Base-by-base conservation (phyloP, 768 basidiomycete species). In the Termitomyces sp. region DNA sequence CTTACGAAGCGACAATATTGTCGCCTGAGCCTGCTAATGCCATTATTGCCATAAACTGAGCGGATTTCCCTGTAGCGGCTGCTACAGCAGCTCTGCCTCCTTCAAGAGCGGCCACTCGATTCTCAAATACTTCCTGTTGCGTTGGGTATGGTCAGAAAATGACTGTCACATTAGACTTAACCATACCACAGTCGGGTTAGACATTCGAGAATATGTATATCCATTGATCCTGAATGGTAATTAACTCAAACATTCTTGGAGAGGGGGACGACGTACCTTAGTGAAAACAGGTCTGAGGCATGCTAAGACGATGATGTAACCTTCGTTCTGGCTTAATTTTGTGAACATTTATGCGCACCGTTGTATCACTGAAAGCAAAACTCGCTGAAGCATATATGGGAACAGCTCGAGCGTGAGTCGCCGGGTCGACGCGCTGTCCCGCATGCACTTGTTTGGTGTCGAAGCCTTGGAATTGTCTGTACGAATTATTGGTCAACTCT, bases 31-130 rank as follows among this genome's bases (percentile, higher is more conserved):
- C 73, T 0, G 87, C 85, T 44, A 91, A 69, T 22, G 84, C 79
- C 1, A 81, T 70, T 61, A 92, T 83, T 2, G 90, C 79, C 71
- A 92, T 78, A 71, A 90, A 87, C 67, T 92, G 90, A 0, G 90
- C 92, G 5, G 88, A 79, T 69, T 91, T 89, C 0, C 91, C 92
- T 53, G 87, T 88, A 5, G 89, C 75, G 0, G 86, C 79, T 2
- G 90, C 90, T 2, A 93, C 81, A 7, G 91, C 91, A 1, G 89
- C 90, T 1, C 76, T 77, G 20, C 92, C 91, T 15, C 89, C 88
- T 70, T 94, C 91, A 18, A 93, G 79, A 0, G 89, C 87, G 1
- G 90, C 87, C 28, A 92, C 85, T 15, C 91, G 84, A 57, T 88
- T 81, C 72, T 93, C 92, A 63, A 94, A 91, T 1, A 92, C 88